Base-by-base conservation (phyloP, 305 asterid genomes). In the Stenogyne calaminthoides region DNA sequence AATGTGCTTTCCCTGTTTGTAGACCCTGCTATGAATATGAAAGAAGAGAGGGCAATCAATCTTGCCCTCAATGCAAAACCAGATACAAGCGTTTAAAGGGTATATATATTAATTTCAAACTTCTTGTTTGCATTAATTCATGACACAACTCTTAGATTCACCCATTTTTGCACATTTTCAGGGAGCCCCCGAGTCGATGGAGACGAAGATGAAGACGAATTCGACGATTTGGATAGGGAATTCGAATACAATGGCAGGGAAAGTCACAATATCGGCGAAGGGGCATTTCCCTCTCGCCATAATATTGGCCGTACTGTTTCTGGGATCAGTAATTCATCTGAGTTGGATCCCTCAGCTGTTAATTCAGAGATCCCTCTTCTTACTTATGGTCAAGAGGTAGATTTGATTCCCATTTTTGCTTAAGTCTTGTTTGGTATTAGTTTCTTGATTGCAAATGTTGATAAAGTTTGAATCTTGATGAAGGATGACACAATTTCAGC, bases 1-100 rank as follows among this genome's bases (percentile, higher is more conserved):
- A 95, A 81, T 95, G 99, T 70, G 99, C 98, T 64, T 90, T 95
- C 80, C 99, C 99, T 36, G 82, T 94, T 75, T 94, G 99, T 67
- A 81, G 97, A 68, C 89, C 88, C 12, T 95, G 99, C 82, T 95
- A 95, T 78, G 99, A 95, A 67, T 95, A 92, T 34, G 99, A 95
- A 72, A 83, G 99, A 70, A 84, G 95, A 69, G 98, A 95, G 74
- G 99, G 99, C 52, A 92, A 88, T 82, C 97, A 95, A 84, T 84
- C 92, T 76, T 95, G 99, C 67, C 99, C 99, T 78, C 99, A 92
- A 75, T 95, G 99, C 88, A 95, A 92, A 84, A 92, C 99, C 69
- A 73, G 98, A 84, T 95, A 69, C 94, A 92, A 95, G 83, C 95
- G 98, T 44, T 79, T 92, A 42, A 95, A 92, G 81, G 98, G 98